Evolutionary conservation across 1,284 basidiomycete species (phyloP).

Genomic region (Cryptococcus maquisensis): DNA sequence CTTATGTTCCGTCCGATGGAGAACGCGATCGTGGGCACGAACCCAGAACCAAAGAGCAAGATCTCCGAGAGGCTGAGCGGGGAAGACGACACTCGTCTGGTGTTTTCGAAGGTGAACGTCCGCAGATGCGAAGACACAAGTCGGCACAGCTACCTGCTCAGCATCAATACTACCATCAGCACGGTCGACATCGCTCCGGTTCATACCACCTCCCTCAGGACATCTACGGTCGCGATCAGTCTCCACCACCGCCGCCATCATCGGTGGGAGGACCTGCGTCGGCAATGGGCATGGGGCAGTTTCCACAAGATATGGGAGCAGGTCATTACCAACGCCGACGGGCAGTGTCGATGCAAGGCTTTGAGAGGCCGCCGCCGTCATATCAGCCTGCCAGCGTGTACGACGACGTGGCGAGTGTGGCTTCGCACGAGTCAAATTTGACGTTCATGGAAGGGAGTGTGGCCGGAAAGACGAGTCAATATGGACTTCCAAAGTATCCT

Average conservation of each 20-base stretch:
- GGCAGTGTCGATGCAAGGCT: slow-evolving; percentile 13
- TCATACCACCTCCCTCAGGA: slow-evolving; percentile 7
- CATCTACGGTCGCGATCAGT: neutral
- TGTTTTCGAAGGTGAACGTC: neutral
- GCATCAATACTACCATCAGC: neutral
- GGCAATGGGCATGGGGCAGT: neutral
- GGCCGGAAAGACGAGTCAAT: slow-evolving; percentile 59
- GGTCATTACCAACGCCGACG: slow-evolving; percentile 1
- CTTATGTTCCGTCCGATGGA: neutral
- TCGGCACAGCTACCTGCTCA: neutral
- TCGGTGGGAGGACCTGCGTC: neutral
- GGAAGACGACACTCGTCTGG: neutral
- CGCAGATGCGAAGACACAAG: slow-evolving; percentile 2
- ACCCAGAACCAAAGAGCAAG: neutral
- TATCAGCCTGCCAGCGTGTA: slow-evolving; percentile 19
- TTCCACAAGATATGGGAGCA: neutral
- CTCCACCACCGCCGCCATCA: slow-evolving; percentile 1
- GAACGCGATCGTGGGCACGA: neutral
- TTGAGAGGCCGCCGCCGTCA: slow-evolving; percentile 1
- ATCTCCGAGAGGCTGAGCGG: neutral
- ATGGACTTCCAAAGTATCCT: slow-evolving; percentile 34
- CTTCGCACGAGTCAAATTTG: slow-evolving; percentile 20
- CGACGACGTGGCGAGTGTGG: slow-evolving; percentile 30
- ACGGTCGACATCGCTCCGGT: slow-evolving; percentile 9
- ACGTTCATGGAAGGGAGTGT: slow-evolving; percentile 50